Evolutionary conservation across 257 asterid genomes (phyloP).

Genomic region (Solanum lycopersicoides): DNA sequence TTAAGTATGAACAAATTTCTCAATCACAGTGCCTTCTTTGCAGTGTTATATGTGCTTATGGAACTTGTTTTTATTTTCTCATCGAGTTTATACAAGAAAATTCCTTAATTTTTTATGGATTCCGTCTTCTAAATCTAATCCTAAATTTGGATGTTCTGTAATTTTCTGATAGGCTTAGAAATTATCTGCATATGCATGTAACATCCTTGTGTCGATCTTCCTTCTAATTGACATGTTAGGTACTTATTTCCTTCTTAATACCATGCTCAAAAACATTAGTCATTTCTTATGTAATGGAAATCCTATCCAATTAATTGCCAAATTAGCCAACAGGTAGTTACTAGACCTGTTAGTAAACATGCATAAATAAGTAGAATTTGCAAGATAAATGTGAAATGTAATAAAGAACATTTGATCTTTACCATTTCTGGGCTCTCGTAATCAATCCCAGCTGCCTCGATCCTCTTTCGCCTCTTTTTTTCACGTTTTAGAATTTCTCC

Average conservation of each 20-base stretch:
- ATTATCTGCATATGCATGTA: not conserved
- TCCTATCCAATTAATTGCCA: not conserved
- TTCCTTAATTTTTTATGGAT: not conserved
- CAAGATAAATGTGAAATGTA: not conserved
- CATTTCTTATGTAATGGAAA: not conserved
- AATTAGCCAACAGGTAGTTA: not conserved
- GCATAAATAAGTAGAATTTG: not conserved
- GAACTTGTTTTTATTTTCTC: not conserved
- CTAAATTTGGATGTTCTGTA: not conserved
- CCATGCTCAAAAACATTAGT: not conserved
- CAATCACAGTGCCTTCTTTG: not conserved
- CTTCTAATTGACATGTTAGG: not conserved
- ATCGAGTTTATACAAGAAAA: not conserved
- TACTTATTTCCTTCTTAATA: not conserved
- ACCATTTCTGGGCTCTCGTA: conserved; percentile 79
- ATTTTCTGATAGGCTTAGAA: not conserved
- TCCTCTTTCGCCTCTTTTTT: conserved; percentile 55
- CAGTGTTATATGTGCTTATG: not conserved
- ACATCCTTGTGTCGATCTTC: not conserved
- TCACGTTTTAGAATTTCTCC: conserved; percentile 56
- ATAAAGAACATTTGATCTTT: conserved; percentile 15
- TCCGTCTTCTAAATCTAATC: not conserved
- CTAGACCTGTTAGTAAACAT: not conserved
- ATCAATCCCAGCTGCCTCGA: conserved; percentile 81
- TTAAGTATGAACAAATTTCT: not conserved